Conservation (phyloP, 805 yeast species). For the Kuraishia cidri region DNA sequence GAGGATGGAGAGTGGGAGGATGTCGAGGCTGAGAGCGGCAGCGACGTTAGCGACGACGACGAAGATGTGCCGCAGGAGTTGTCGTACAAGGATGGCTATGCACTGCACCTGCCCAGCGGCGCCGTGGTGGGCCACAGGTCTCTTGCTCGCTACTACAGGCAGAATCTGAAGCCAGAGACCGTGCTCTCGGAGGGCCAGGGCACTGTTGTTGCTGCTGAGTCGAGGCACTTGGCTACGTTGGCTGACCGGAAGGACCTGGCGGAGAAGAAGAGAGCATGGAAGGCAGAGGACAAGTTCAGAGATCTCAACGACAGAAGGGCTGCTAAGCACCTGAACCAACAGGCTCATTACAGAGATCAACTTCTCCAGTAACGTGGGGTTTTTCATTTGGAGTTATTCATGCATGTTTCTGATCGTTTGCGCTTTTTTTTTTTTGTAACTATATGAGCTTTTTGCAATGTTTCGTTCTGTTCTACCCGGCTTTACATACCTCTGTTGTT, state of each 20-base stretch:
- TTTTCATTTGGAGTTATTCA: not conserved
- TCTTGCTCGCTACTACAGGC: slow-evolving; percentile 62
- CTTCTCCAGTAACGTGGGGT: slow-evolving; percentile 28
- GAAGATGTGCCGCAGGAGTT: slow-evolving; percentile 21
- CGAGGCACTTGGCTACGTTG: slow-evolving; percentile 40
- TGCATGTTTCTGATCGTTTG: too few species aligned
- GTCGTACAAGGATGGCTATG: slow-evolving; percentile 36
- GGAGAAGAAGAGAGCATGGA: slow-evolving; percentile 51
- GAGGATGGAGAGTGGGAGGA: slow-evolving; percentile 26
- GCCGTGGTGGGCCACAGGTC: slow-evolving; percentile 76
- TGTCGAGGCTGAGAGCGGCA: slow-evolving; percentile 17
- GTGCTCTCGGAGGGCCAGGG: slow-evolving; percentile 55
- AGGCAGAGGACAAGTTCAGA: slow-evolving; percentile 36
- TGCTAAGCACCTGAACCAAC: slow-evolving; percentile 67
- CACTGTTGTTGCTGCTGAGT: slow-evolving; percentile 71
- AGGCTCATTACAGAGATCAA: slow-evolving; percentile 78
- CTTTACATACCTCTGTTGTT: too few species aligned
- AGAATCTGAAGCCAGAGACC: slow-evolving; percentile 41
- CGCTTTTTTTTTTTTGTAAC: too few species aligned
- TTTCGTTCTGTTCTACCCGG: too few species aligned
- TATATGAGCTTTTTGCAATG: too few species aligned
- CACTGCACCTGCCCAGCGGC: slow-evolving; percentile 72
- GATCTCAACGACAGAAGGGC: slow-evolving; percentile 48
- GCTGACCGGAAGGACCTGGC: slow-evolving; percentile 30
- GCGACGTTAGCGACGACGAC: slow-evolving; percentile 21